Percentiles rank a stretch among this genome's conserved stretches.
These are phyloP conservation scores for Microbotryomycetes sp. DNA, from an alignment of 1,284 basidiomycete species.

Conservation along the genomic window DNA sequence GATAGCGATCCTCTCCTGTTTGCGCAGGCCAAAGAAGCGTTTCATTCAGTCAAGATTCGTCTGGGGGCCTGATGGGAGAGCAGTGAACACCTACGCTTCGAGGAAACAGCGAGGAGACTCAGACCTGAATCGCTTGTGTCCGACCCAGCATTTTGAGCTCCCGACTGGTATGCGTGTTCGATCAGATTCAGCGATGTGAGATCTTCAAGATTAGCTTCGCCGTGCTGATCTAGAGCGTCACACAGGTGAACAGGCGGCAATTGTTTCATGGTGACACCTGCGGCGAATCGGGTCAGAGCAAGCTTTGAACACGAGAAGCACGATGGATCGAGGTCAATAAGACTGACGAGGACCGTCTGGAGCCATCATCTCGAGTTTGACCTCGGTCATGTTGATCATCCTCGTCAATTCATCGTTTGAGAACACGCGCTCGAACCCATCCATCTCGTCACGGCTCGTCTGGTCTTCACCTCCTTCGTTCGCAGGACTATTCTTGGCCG, in stretches of 20 bases:
- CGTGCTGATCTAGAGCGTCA: background rate
- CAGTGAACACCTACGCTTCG: background rate
- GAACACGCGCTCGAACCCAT: background rate
- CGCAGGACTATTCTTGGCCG: background rate
- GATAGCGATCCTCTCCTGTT: too few relatives aligned
- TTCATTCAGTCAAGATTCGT: too few relatives aligned
- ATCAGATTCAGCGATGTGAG: background rate
- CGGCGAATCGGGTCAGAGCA: background rate
- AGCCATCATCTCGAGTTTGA: conserved; percentile 22
- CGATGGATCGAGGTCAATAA: background rate
- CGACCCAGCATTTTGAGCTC: background rate
- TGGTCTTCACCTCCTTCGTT: background rate
- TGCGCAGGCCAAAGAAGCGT: too few relatives aligned
- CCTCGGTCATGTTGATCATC: conserved; percentile 21
- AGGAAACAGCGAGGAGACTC: background rate
- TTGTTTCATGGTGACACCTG: background rate
- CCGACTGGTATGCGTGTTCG: too few relatives aligned
- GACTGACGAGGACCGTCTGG: conserved; percentile 19
- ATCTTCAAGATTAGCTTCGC: background rate
- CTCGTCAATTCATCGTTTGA: background rate
- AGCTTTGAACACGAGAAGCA: background rate
- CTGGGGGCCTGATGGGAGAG: background rate
- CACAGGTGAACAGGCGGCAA: background rate
- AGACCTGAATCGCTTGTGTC: background rate
- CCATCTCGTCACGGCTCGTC: background rate